Conservation (phyloP, 495 filamentous ascomycete genomes). For the Penicillium tannophilum region DNA sequence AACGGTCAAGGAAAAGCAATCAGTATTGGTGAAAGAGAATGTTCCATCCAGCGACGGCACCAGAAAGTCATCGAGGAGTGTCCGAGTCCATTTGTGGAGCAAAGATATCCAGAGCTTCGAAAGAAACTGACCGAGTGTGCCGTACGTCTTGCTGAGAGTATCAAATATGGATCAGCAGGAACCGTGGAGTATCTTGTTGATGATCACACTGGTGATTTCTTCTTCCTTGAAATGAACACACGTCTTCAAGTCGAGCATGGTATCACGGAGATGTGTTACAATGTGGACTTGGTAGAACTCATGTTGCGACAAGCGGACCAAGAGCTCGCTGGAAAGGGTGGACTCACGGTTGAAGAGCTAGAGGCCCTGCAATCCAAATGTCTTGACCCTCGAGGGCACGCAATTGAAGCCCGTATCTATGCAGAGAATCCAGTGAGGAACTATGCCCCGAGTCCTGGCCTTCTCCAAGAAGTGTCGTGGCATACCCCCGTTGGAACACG, state of each 20-base stretch:
- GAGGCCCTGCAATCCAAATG: conserved; percentile 1
- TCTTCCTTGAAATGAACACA: conserved; percentile 72
- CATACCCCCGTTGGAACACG: conserved; percentile 43
- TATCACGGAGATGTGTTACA: conserved; percentile 62
- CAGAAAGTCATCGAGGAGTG: conserved; percentile 61
- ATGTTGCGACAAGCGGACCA: conserved; percentile 56
- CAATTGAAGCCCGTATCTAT: conserved; percentile 64
- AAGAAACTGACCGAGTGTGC: conserved; percentile 53
- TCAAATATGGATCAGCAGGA: conserved; percentile 61
- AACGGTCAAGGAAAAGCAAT: conserved; percentile 46
- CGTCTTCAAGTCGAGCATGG: conserved; percentile 69
- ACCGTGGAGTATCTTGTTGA: conserved; percentile 69
- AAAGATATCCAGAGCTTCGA: conserved; percentile 37
- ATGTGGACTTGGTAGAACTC: conserved; percentile 57
- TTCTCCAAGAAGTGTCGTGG: conserved; percentile 58
- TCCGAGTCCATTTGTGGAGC: conserved; percentile 53
- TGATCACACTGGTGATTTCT: conserved; percentile 58
- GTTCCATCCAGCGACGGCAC: conserved; percentile 51
- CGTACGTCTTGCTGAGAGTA: conserved; percentile 48
- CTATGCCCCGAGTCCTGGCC: conserved; percentile 59
- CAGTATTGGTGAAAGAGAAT: conserved; percentile 47
- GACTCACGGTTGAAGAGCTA: conserved; percentile 21
- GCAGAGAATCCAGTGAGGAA: conserved; percentile 61
- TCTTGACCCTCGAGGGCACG: conserved; percentile 40
- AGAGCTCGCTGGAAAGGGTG: conserved; percentile 40